Base-by-base conservation (phyloP, 2,329 filamentous ascomycete species). In the Apiospora saccharicola region DNA sequence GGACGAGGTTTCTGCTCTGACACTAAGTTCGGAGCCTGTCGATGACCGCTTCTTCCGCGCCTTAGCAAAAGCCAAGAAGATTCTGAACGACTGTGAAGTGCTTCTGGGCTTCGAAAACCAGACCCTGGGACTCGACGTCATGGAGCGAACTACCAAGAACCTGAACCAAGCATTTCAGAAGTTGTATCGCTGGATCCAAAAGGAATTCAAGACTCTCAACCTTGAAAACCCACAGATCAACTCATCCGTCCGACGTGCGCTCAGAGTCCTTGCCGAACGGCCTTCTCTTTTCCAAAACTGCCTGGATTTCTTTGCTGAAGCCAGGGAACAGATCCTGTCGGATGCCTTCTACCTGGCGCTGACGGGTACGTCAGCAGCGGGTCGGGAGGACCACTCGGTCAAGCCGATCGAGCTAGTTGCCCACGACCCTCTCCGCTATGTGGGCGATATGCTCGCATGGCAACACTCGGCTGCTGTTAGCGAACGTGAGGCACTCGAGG, bases 361-460 rank as follows among this genome's bases (percentile, higher is more conserved):
- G 69, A 98, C 95, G 0, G 96, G 96, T 49, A 88, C 86, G 1
- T 85, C 87, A 16, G 84, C 89, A 7, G 88, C 86, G 14, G 88
- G 90, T 0, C 86, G 86, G 37, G 86, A 88, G 64, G 89, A 93
- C 74, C 84, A 85, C 34, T 88, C 88, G 2, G 86, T 92, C 47
- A 98, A 98, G 79, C 96, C 96, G 0, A 99, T 99, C 75, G 96
- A 99, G 80, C 90, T 98, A 77, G 93, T 92, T 14, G 96, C 96
- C 0, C 96, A 98, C 80, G 96, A 99, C 79, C 92, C 94, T 0
- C 84, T 98, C 37, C 91, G 96, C 26, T 98, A 98, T 81, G 91
- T 97, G 3, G 95, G 96, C 70, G 96, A 99, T 80, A 99, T 99
- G 95, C 88, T 99, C 19, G 96, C 96, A 6, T 99, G 96, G 96